Evolutionary conservation across 1,284 basidiomycete species (phyloP), one percentile per base, ranked within the genome.

Genomic region (Volvariella surrecta): DNA sequence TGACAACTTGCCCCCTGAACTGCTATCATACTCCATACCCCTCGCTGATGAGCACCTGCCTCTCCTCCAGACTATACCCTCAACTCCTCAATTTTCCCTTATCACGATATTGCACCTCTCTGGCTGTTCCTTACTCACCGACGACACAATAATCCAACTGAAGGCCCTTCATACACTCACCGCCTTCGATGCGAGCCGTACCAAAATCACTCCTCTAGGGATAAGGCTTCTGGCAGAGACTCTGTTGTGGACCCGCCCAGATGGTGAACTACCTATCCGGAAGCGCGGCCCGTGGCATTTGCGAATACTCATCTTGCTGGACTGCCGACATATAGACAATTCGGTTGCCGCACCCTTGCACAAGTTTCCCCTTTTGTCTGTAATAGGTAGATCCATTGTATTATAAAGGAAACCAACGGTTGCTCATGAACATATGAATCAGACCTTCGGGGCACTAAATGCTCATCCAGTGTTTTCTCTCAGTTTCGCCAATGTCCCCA

Each of bases 141-240:
- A 87, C 56, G 59, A 71, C 16, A 72, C 68, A 32, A 62, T 83
- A 15, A 44, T 66, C 16, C 52, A 61, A 8, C 63, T 86, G 11
- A 70, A 68, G 24, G 51, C 58, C 3, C 64, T 87, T 7, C 71
- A 73, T 50, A 63, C 64, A 3, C 63, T 87, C 16, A 53, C 62
- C 32, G 83, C 76, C 0, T 60, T 87, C n/a, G 80, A 87, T 56
- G 67, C 74, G 9, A 76, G 74, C 45, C 58, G 57, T 2, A 79
- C 79, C 1, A 21, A 47, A 1, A 52, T 88, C 17, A 71, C 74
- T 2, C 51, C 71, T 1, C 66, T 71, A 51, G 80, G 73, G 7
- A 55, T 88, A 39, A 62, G 61, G 30, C 48, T 59, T 2, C 64
- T 81, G 13, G 57, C 69, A 2, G 54, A 60, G 4, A 66, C 64